Evolutionary conservation across 2,329 filamentous ascomycete species (phyloP), one percentile per base, ranked within the genome.

Genomic region (Botrytis sinoallii): DNA sequence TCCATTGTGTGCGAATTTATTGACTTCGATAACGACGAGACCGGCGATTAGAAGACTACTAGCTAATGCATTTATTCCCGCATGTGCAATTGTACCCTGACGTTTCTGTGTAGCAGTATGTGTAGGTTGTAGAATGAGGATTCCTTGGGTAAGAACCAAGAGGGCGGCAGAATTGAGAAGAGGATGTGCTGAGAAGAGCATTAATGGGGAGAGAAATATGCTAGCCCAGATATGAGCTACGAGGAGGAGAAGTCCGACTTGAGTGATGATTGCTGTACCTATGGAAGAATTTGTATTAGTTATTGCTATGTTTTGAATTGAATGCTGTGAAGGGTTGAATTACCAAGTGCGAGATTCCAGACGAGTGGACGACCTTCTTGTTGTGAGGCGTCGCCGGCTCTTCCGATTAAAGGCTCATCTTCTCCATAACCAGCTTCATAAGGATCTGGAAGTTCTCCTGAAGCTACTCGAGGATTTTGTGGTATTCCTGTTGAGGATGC

Each of bases 101-200:
- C 83, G 82, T 83, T 98, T 98, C 83, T 97, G 93, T 25, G 86
- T 82, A 2, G 90, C 85, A 0, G 93, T 93, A 78, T 92, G 88
- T 0, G 95, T 97, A 2, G 95, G 96, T 82, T 99, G 96, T 52
- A 98, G 88, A 77, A 96, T 85, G 70, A 98, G 89, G 77, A 95
- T 89, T 72, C 91, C 92, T 85, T 98, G 92, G 29, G 92, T 88
- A 79, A 96, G 86, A 74, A 93, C 86, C 75, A 97, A 86, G 74
- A 97, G 82, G 67, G 90, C 94, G 73, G 92, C 77, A 18, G 85
- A 86, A 83, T 88, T 86, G 74, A 91, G 85, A 81, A 98, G 90
- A 12, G 95, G 95, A 82, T 98, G 95, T 14, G 91, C 90, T 29
- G 93, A 94, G 87, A 98, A 97, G 78, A 97, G 89, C 57, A 93